Conservation (phyloP, 2,329 filamentous ascomycete species). For the Byssochlamys sp. region DNA sequence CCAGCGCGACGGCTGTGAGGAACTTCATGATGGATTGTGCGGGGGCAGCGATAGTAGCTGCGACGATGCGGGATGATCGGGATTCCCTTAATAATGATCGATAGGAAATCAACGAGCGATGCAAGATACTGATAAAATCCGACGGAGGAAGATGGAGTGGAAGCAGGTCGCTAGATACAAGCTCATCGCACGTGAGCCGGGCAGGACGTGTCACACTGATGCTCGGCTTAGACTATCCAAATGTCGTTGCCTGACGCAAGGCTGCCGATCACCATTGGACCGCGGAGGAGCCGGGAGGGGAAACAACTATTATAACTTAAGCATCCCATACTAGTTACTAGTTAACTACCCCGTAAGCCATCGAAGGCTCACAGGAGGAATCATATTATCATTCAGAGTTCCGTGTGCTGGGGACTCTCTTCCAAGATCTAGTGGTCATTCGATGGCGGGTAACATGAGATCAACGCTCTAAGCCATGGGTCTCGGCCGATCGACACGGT, state of each 20-base stretch:
- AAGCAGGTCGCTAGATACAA: background rate
- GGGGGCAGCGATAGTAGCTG: background rate
- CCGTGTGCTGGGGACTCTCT: background rate
- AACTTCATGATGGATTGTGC: constrained; percentile 27
- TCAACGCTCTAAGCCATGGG: background rate
- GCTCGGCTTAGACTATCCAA: background rate
- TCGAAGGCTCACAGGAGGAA: background rate
- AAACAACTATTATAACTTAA: background rate
- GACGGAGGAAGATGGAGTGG: background rate
- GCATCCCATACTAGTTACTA: background rate
- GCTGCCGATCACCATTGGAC: background rate
- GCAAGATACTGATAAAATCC: background rate
- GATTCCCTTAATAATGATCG: background rate
- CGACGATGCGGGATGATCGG: background rate
- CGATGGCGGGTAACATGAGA: background rate
- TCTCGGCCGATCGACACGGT: background rate
- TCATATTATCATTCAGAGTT: background rate
- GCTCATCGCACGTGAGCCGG: background rate
- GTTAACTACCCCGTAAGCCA: background rate
- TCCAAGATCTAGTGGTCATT: background rate
- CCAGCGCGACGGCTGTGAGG: constrained; percentile 25
- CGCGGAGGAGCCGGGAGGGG: background rate
- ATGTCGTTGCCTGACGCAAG: background rate
- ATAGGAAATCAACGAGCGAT: background rate
- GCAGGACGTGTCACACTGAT: background rate